Conservation (phyloP, 768 basidiomycete genomes). For the Lactarius tabidus region DNA sequence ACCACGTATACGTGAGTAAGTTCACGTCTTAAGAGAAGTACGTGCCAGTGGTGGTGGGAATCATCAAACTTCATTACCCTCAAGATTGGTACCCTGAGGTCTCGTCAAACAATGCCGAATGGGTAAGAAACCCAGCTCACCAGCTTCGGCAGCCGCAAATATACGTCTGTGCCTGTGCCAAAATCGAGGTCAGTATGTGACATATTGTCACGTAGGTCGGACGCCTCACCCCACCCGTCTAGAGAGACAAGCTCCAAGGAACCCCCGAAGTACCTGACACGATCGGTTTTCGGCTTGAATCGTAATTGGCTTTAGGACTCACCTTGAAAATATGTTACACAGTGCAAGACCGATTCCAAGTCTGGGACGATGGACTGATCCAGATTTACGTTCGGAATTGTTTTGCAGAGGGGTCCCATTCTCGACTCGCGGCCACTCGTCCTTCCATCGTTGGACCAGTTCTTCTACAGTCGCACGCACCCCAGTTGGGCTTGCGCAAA, state of each 20-base stretch:
- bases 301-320: slow-evolving; percentile 26
- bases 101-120: slow-evolving; percentile 8
- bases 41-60: not conserved
- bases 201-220: not conserved
- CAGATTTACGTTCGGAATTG: slow-evolving; percentile 42
- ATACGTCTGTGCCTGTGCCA: slow-evolving; percentile 71
- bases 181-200: slow-evolving; percentile 7
- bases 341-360: slow-evolving; percentile 85
- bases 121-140: slow-evolving; percentile 38
- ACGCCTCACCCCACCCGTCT: slow-evolving; percentile 76
- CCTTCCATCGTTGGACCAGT: slow-evolving; percentile 55
- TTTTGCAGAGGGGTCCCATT: slow-evolving; percentile 28
- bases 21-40: not conserved
- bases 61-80: slow-evolving; percentile 71
- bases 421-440: slow-evolving; percentile 27
- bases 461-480: slow-evolving; percentile 78
- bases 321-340: slow-evolving; percentile 87
- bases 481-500: slow-evolving; percentile 56
- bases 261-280: slow-evolving; percentile 73
- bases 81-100: slow-evolving; percentile 73
- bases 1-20: not conserved
- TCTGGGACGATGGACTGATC: slow-evolving; percentile 51
- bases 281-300: not conserved
- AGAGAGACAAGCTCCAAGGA: slow-evolving; percentile 72
- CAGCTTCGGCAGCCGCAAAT: slow-evolving; percentile 74